Evolutionary conservation across 1,139 yeast genomes (phyloP), one percentile per base, ranked within the genome.

Genomic region (Eremothecium coryli): DNA sequence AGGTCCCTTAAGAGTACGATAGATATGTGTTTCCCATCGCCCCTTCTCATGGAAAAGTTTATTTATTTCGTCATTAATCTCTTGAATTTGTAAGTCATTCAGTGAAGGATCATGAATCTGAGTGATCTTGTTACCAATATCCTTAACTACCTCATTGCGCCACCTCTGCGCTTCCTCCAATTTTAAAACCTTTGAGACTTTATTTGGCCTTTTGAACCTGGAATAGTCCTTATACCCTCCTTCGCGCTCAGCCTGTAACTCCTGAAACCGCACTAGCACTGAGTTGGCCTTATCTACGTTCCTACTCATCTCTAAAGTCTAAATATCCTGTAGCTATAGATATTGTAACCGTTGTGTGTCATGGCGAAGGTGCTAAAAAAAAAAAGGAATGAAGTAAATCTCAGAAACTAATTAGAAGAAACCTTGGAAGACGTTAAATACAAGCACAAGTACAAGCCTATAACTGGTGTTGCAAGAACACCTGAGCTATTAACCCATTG

Each of bases 11-110:
- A 84, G 59, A 16, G 40, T 41, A 13, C 70, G 66, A 38, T 68
- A 66, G 31, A 86, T 75, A 39, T 76, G 82, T 43, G 75, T 62
- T 46, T 86, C 95, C 95, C 95, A 85, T 2, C 81, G 70, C 31
- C 66, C 60, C 46, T 76, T 74, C 53, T 85, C 93, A 29, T 70
- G 67, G 60, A 79, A 66, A 17, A 82, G 61, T 38, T 68, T 68
- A 52, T 86, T 88, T 39, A 85, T 63, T 36, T 75, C 77, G 47
- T 82, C 94, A 50, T 86, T 88, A 23, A 81, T 52, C 32, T 80
- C 93, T 31, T 93, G 62, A 1, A 86, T 58, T 46, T 79, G 82
- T 27, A 61, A 60, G 23, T 77, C 85, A 8, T 72, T 68, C 16
- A 78, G 49, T 7, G 73, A 59, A 2, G 64, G 61, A 51, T 85